A percentile compares a stretch with the other conserved stretches of the same genome.
Conservation (phyloP, 2,329 filamentous ascomycete species). For the Aspergillus sp. region DNA sequence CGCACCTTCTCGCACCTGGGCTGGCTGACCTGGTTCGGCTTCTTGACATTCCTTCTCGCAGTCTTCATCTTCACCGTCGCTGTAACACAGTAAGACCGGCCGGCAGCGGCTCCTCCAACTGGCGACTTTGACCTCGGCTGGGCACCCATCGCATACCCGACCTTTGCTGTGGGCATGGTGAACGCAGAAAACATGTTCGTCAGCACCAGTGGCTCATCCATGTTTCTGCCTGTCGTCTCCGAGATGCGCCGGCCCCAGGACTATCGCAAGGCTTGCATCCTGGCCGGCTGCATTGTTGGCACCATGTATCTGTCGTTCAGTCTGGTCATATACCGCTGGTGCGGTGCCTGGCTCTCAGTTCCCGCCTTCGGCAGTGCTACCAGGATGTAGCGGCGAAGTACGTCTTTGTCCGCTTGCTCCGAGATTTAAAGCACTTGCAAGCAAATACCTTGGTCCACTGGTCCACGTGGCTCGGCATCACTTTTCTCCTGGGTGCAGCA, state of each 20-base stretch:
- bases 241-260: constrained; percentile 57
- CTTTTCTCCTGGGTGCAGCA: constrained; percentile 33
- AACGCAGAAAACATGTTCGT: constrained; percentile 55
- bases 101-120: constrained; percentile 51
- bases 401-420: constrained; percentile 48
- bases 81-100: constrained; percentile 52
- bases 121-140: constrained; percentile 57
- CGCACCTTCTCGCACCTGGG: constrained; percentile 56
- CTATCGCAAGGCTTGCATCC: constrained; percentile 54
- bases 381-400: constrained; percentile 46
- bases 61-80: constrained; percentile 54
- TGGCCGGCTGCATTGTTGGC: constrained; percentile 53
- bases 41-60: constrained; percentile 53
- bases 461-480: constrained; percentile 45
- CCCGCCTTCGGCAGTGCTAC: too few relatives aligned
- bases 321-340: constrained; percentile 9
- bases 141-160: constrained; percentile 49
- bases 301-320: constrained; percentile 52
- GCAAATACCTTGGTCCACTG: constrained; percentile 45
- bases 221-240: constrained; percentile 58
- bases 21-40: constrained; percentile 57
- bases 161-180: constrained; percentile 54
- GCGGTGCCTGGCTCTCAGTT: constrained; percentile 9
- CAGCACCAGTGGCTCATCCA: constrained; percentile 52
- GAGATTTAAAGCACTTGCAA: constrained; percentile 45